Conservation (phyloP, 768 basidiomycete species). For the Suillus discolor region DNA sequence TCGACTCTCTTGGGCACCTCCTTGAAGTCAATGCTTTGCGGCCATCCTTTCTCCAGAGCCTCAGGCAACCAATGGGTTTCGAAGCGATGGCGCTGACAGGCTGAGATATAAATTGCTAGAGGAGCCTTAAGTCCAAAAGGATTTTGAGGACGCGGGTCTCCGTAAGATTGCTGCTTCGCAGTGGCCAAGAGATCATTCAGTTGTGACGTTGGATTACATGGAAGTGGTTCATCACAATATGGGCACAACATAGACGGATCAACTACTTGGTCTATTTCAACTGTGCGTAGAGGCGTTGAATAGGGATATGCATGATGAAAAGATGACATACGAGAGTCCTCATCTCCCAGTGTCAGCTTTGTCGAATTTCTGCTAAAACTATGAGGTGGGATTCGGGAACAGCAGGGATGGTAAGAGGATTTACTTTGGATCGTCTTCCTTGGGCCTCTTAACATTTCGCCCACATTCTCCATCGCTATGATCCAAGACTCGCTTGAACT, state of each 20-base stretch:
- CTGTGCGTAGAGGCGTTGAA: conserved; percentile 31
- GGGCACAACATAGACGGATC: conserved; percentile 78
- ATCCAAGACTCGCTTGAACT: conserved; percentile 34
- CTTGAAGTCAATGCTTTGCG: conserved; percentile 67
- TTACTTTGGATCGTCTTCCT: conserved; percentile 25
- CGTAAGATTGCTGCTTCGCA: conserved; percentile 54
- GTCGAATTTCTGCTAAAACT: background rate
- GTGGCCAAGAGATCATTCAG: conserved; percentile 53
- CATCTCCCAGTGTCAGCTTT: conserved; percentile 20
- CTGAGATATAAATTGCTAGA: conserved; percentile 55
- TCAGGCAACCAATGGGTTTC: conserved; percentile 74
- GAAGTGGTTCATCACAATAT: conserved; percentile 78
- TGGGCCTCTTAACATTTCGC: conserved; percentile 35
- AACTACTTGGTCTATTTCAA: conserved; percentile 48
- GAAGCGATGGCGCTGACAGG: conserved; percentile 80
- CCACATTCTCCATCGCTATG: conserved; percentile 32
- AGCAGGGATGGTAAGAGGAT: background rate
- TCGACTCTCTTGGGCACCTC: conserved; percentile 54
- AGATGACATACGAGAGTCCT: conserved; percentile 44
- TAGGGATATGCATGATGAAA: background rate
- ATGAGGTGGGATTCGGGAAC: background rate
- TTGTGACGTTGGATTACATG: conserved; percentile 58
- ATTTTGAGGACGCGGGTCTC: conserved; percentile 69
- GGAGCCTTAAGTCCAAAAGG: conserved; percentile 59
- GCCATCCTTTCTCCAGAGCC: conserved; percentile 76